A percentile compares a stretch with the other conserved stretches of the same genome.
Evolutionary conservation across 1,139 yeast genomes (phyloP).

Genomic region (Yamadazyma kanchanaburiensis): DNA sequence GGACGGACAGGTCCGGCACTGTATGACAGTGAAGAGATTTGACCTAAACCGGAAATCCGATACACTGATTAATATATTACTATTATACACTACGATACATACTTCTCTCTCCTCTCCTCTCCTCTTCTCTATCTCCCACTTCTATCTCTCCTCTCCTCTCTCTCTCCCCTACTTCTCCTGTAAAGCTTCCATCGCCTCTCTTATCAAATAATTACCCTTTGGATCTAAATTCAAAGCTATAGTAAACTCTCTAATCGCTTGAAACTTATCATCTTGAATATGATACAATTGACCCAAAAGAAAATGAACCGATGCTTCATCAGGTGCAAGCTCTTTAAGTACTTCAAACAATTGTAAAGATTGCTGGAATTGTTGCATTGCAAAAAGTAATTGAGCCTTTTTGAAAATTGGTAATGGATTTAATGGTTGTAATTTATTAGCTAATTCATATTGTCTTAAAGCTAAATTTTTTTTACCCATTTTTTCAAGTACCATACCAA

Average conservation of each 20-base stretch:
- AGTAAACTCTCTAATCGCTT: constrained; percentile 84
- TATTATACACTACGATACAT: no score
- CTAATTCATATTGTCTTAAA: constrained; percentile 76
- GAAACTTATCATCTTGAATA: constrained; percentile 66
- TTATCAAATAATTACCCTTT: constrained; percentile 82
- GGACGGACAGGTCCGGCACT: no score
- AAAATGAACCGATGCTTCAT: constrained; percentile 92
- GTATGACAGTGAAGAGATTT: no score
- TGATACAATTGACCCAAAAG: constrained; percentile 84
- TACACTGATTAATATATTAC: no score
- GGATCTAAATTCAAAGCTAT: constrained; percentile 91
- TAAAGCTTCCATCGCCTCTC: constrained; percentile 72
- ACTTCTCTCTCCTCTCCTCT: no score
- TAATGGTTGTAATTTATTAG: constrained; percentile 79
- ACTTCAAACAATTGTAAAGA: constrained; percentile 75
- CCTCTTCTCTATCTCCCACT: no score
- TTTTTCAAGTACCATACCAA: constrained; percentile 91
- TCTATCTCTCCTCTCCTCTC: no score
- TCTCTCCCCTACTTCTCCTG: constrained; percentile 27
- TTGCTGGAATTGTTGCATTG: constrained; percentile 65
- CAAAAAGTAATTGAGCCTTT: constrained; percentile 76
- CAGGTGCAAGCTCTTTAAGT: constrained; percentile 77
- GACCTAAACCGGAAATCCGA: no score
- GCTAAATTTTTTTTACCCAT: constrained; percentile 69
- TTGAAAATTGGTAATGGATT: constrained; percentile 87